These are phyloP conservation scores for Lentinus polychrous DNA, from an alignment of 1,284 basidiomycete genomes.

Conservation along the genomic window DNA sequence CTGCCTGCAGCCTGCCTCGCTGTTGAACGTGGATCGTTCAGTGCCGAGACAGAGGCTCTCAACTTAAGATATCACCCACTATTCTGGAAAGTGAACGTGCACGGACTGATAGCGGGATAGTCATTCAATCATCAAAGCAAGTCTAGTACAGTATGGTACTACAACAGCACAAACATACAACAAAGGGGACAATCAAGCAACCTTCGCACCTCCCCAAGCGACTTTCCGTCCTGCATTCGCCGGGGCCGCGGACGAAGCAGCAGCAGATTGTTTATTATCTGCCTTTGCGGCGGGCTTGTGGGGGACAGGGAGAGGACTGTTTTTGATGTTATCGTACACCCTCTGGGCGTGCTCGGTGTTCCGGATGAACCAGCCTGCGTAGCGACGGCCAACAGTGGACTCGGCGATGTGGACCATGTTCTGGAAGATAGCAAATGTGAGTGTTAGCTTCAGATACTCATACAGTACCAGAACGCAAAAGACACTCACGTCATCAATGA, in stretches of 20 bases:
- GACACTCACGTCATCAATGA: conserved; percentile 77
- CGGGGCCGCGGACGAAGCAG: conserved; percentile 5
- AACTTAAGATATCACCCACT: no score
- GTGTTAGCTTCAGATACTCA: neutral
- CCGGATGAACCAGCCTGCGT: conserved; percentile 95
- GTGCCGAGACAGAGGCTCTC: no score
- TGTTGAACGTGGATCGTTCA: no score
- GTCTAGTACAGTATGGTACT: no score
- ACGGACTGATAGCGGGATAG: no score
- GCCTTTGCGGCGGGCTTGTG: neutral
- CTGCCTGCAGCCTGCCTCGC: no score
- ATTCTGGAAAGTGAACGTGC: no score
- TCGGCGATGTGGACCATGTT: conserved; percentile 91
- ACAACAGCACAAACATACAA: neutral
- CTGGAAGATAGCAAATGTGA: conserved; percentile 23
- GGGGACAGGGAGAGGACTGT: conserved; percentile 52
- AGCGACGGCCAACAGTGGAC: conserved; percentile 86
- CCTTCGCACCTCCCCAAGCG: conserved; percentile 28
- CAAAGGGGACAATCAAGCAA: conserved; percentile 12
- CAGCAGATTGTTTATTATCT: neutral
- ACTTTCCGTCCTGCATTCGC: conserved; percentile 22
- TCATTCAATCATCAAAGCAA: no score
- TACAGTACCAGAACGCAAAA: conserved; percentile 3
- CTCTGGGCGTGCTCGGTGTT: conserved; percentile 87
- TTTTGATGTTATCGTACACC: conserved; percentile 73